Base-by-base conservation (phyloP, 192 early-diverging fungal genomes). In the Spinellus fusiger region DNA sequence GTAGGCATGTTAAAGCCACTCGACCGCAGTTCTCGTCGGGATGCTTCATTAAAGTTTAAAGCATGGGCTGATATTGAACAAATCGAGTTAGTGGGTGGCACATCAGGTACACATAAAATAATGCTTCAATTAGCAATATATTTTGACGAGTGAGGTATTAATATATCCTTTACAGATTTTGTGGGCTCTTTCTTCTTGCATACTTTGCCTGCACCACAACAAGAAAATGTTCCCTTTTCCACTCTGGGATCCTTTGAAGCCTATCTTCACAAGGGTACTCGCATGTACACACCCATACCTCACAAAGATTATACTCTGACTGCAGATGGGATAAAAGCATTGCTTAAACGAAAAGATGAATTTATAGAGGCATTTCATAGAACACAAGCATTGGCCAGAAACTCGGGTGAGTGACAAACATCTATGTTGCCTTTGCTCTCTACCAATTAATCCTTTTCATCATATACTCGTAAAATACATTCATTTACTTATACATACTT, bases 11-110 rank as follows among this genome's bases (percentile, higher is more conserved):
- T 20, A n/a, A 9, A 26, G n/a, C 23, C 49, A 46, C 54, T 25
- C 13, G 58, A 61, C 4, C 53, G 49, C n/a, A 13, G 29, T 22
- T 38, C 48, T 22, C 50, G 50, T 1, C 22, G 34, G 32, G 59
- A 68, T 27, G 1, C 16, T 3, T 23, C 13, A 6, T 49, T 65
- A 15, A 71, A 66, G 46, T 71, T 71, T 29, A 71, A 66, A 58
- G 70, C 63, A 2, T 74, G 72, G 72, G 52, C 54, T 5, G 72
- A 65, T 54, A 65, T 74, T 26, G 66, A 69, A 40, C 54, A 56
- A 20, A 44, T 74, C 0, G 72, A 74, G 18, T 3, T 74, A 10
- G 65, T 74, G 26, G 50, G 54, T 49, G 72, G 72, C 20, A 20
- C 38, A 15, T 15, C 23, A 25, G 56, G 56, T 54, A 48, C 47